Percentiles rank a stretch among this genome's conserved stretches.
Evolutionary conservation across 1,284 basidiomycete genomes (phyloP).

Genomic region (Rhodotorula glutinis): DNA sequence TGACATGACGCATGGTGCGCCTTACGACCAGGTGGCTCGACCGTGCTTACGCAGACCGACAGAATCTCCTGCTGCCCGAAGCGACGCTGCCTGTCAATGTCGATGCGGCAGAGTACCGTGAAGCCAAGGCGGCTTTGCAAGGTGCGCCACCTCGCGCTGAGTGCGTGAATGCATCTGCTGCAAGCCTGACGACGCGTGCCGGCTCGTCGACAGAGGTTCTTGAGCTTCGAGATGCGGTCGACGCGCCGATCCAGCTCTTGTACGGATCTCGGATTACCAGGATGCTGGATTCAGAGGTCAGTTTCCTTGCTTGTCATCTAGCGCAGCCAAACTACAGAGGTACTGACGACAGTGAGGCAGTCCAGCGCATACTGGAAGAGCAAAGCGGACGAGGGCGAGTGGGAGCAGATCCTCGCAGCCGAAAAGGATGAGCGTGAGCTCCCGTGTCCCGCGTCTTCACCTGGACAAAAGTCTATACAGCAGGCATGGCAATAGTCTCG

Average conservation of each 20-base stretch:
- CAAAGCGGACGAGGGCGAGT: constrained; percentile 6
- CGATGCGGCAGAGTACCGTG: not conserved
- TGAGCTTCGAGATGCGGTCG: no score
- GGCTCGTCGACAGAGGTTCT: no score
- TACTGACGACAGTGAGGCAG: not conserved
- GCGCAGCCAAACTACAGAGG: not conserved
- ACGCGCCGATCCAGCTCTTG: not conserved
- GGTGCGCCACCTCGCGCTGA: not conserved
- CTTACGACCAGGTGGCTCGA: constrained; percentile 14
- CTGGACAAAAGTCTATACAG: no score
- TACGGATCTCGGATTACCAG: constrained; percentile 5
- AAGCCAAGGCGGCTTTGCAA: not conserved
- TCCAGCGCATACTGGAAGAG: constrained; percentile 18
- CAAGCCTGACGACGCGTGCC: no score
- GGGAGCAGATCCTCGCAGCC: not conserved
- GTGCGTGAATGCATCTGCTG: no score
- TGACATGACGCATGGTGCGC: not conserved
- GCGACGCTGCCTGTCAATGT: constrained; percentile 1
- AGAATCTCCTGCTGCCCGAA: constrained; percentile 25
- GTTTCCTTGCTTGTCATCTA: not conserved
- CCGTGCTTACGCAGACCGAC: constrained; percentile 15
- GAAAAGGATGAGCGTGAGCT: no score
- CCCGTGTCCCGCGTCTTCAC: no score
- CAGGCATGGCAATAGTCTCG: no score
- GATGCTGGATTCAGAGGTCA: constrained; percentile 14